Percentiles rank a stretch among this genome's conserved stretches.
Conservation (phyloP, 176 grass and related monocot genomes). For the Lolium rigidum region DNA sequence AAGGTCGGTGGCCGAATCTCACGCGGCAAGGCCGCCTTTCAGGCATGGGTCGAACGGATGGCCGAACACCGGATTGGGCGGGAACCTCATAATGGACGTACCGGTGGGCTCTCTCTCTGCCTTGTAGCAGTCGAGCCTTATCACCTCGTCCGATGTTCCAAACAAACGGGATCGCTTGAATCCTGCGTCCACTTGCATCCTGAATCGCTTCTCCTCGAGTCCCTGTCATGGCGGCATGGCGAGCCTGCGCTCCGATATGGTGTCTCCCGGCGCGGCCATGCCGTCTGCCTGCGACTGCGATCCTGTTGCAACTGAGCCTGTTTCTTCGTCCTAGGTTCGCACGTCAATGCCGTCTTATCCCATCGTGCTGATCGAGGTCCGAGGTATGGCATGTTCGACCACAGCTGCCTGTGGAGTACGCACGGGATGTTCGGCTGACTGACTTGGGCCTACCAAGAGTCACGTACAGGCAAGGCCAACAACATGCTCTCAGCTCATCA, state of each 20-base stretch:
- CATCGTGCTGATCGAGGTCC: background rate
- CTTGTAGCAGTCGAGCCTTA: background rate
- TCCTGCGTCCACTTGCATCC: no score
- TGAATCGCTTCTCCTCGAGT: background rate
- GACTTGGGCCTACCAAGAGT: no score
- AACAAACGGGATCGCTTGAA: background rate
- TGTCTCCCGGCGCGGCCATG: constrained; percentile 40
- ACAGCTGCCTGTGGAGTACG: no score
- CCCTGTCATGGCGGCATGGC: constrained; percentile 35
- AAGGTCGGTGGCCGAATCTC: constrained; percentile 36
- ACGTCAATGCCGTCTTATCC: constrained; percentile 15
- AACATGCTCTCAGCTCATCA: background rate
- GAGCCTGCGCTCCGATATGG: background rate
- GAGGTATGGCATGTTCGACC: no score
- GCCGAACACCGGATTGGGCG: constrained; percentile 21
- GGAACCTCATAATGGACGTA: background rate
- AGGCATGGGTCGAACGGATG: background rate
- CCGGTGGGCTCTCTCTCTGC: no score
- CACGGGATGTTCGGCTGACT: no score
- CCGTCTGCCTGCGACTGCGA: background rate
- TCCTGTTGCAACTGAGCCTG: background rate
- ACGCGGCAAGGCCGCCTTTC: background rate
- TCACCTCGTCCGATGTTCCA: background rate
- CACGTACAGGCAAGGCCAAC: no score
- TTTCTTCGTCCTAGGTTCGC: constrained; percentile 23